phyloP scores from a whole-genome alignment of 768 basidiomycete genomes.

The Pleurotus pulmonarius region DNA sequence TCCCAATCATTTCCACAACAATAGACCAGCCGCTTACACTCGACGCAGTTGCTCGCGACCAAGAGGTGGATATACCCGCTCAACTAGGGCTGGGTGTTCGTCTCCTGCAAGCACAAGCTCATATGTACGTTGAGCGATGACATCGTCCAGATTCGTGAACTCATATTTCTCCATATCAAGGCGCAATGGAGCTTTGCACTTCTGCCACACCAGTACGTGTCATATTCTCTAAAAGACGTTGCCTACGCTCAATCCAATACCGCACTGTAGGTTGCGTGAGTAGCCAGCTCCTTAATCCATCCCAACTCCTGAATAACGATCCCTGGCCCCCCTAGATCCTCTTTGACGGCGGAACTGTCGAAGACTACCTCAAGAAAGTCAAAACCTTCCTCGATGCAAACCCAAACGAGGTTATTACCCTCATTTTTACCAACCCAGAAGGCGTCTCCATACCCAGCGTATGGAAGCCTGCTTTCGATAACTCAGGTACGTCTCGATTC shows the following conservation, averaged over 20 bases:
- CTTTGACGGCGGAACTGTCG: conserved; percentile 51
- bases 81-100: conserved; percentile 53
- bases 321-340: conserved; percentile 26
- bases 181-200: conserved; percentile 46
- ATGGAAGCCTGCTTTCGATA: conserved; percentile 52
- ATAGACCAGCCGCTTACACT: no score
- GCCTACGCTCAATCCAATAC: no score
- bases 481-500: conserved; percentile 33
- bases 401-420: conserved; percentile 62
- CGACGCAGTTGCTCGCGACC: conserved; percentile 38
- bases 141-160: neutral
- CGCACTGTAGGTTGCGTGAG: neutral
- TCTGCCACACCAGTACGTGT: conserved; percentile 63
- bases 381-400: conserved; percentile 55
- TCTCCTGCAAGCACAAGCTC: conserved; percentile 58
- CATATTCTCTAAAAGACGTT: no score
- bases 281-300: neutral
- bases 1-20: no score
- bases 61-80: conserved; percentile 44
- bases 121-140: conserved; percentile 25
- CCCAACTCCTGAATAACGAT: neutral
- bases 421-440: conserved; percentile 68
- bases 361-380: conserved; percentile 47
- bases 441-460: conserved; percentile 40
- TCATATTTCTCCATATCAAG: no score